A percentile compares a stretch with the other conserved stretches of the same genome.
phyloP scores from a whole-genome alignment of 257 asterid genomes.

The Catharanthus roseus region DNA sequence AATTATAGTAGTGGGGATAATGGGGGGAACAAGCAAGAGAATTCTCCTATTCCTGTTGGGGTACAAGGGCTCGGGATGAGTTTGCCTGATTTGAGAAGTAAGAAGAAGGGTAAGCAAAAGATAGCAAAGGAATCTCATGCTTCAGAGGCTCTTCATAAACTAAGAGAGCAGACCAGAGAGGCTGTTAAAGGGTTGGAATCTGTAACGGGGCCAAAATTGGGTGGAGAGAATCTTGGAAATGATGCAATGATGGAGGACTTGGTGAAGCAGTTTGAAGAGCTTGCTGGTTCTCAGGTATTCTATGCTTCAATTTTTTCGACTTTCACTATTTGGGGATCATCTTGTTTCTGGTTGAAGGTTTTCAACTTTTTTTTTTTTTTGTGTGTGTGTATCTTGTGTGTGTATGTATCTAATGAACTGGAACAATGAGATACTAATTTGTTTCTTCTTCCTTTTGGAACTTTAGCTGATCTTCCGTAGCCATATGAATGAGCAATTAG shows the following conservation, averaged over 20 bases:
- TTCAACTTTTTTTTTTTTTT: no score
- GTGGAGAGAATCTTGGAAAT: slow-evolving; percentile 47
- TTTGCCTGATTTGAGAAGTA: slow-evolving; percentile 80
- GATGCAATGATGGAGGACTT: slow-evolving; percentile 91
- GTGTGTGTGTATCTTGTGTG: slow-evolving; percentile 1
- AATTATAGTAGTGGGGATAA: slow-evolving; percentile 35
- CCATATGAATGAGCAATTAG: background rate
- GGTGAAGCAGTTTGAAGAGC: slow-evolving; percentile 98
- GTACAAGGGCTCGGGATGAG: slow-evolving; percentile 94
- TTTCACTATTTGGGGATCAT: slow-evolving; percentile 3
- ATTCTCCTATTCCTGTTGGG: slow-evolving; percentile 31
- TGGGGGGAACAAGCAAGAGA: slow-evolving; percentile 50
- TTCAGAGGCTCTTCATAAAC: slow-evolving; percentile 89
- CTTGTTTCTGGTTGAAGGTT: background rate
- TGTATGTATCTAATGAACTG: background rate
- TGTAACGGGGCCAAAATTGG: slow-evolving; percentile 45
- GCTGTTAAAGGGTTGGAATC: slow-evolving; percentile 89
- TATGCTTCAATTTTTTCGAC: background rate
- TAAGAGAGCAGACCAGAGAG: slow-evolving; percentile 88
- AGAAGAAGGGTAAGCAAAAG: slow-evolving; percentile 85
- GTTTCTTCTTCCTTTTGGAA: background rate
- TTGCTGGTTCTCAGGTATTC: slow-evolving; percentile 86
- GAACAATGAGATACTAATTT: background rate
- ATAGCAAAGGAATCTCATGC: slow-evolving; percentile 61
- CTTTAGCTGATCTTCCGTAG: background rate